Evolutionary conservation across 2,329 filamentous ascomycete species (phyloP).

Genomic region (Neopestalotiopsis rosae): DNA sequence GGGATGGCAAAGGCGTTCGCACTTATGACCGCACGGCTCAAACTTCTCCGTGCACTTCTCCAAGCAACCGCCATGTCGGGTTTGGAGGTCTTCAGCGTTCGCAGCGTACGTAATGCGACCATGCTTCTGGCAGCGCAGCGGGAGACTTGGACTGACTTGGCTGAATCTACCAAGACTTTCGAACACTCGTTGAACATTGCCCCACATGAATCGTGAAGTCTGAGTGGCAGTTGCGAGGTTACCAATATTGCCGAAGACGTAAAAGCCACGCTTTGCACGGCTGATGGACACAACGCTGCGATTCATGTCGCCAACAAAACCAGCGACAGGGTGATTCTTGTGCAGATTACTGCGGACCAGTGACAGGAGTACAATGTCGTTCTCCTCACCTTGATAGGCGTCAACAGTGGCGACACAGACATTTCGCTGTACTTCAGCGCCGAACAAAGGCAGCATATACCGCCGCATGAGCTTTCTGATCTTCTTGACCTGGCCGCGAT

Average conservation of each 20-base stretch:
- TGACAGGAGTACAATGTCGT: slow-evolving; percentile 81
- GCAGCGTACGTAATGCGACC: slow-evolving; percentile 54
- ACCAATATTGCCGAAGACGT: slow-evolving; percentile 79
- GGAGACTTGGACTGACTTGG: slow-evolving; percentile 50
- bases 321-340: slow-evolving; percentile 54
- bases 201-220: slow-evolving; percentile 48
- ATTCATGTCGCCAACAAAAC: slow-evolving; percentile 73
- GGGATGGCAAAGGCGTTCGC: slow-evolving; percentile 36
- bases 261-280: slow-evolving; percentile 79
- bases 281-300: slow-evolving; percentile 65
- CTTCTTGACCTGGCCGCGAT: slow-evolving; percentile 79
- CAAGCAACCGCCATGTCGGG: slow-evolving; percentile 34
- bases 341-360: slow-evolving; percentile 73
- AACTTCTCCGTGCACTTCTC: slow-evolving; percentile 29
- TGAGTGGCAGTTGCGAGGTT: slow-evolving; percentile 52
- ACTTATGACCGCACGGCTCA: slow-evolving; percentile 33
- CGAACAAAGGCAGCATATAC: slow-evolving; percentile 26
- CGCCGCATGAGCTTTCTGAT: slow-evolving; percentile 57
- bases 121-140: slow-evolving; percentile 69
- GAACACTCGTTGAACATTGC: slow-evolving; percentile 46
- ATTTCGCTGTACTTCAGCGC: slow-evolving; percentile 26
- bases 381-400: slow-evolving; percentile 90
- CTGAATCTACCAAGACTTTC: slow-evolving; percentile 37
- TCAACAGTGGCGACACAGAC: slow-evolving; percentile 81
- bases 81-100: slow-evolving; percentile 57